Evolutionary conservation across 495 filamentous ascomycete species (phyloP), one percentile per base, ranked within the genome.

Genomic region (Neurospora sp.): DNA sequence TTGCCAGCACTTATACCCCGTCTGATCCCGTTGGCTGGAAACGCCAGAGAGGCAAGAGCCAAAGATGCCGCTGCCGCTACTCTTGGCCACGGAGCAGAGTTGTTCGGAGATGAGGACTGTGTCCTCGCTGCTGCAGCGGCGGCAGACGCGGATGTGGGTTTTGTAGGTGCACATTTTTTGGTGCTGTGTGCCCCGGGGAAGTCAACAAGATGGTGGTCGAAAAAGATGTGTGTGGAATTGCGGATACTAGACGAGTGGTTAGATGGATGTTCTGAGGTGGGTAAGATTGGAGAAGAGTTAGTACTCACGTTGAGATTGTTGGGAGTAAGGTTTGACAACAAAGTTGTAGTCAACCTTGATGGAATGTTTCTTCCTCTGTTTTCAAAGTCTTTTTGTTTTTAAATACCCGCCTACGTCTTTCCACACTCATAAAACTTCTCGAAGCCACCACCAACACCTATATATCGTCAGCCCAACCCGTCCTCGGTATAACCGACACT

Each of bases 31-130:
- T 76, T 76, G 76, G 54, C 71, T 79, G 20, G 73, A 72, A 12
- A 81, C 75, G 8, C 82, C 82, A 14, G 73, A 78, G 6, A 79
- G 77, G 69, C 84, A 85, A 71, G 78, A 79, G 23, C 82, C 83
- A 70, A 85, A 84, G 39, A 82, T 74, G 39, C 84, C 77, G 54
- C 78, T 80, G 42, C 84, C 77, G 62, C 78, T 80, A 42, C 60
- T 72, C 18, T 75, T 74, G n/a, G 81, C 83, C 0, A 69, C 69
- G 7, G 73, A 71, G 71, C 84, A 85, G 38, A 79, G 77, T 69
- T 79, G 76, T 41, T 85, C 84, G 14, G 84, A 85, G 31, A 85
- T 84, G 44, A 85, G 80, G 9, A 85, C 79, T 3, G 80, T 84
- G 35, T 84, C 82, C 70, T 85, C 82, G 38, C 72, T 69, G 40